phyloP scores from a whole-genome alignment of 2,329 filamentous ascomycete species.

The Remersonia thermophila region DNA sequence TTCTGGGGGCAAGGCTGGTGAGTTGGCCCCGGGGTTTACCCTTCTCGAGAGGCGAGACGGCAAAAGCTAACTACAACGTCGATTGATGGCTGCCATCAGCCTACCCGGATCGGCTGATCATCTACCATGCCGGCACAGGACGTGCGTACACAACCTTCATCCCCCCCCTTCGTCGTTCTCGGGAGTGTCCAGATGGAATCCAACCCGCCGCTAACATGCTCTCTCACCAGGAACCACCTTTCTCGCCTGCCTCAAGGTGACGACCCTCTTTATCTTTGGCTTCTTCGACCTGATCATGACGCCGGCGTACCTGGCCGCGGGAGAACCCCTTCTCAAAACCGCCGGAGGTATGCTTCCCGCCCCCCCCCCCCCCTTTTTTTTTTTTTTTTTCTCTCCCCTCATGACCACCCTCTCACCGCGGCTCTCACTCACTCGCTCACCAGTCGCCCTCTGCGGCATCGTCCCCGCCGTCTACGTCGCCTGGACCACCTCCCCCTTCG shows the following conservation, averaged over 20 bases:
- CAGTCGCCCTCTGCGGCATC: slow-evolving; percentile 47
- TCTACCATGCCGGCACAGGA: slow-evolving; percentile 64
- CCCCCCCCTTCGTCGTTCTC: not conserved
- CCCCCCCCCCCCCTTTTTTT: not conserved
- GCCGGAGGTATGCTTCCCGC: slow-evolving; percentile 25
- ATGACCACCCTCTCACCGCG: not conserved
- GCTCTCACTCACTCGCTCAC: not conserved
- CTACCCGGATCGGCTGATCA: slow-evolving; percentile 47
- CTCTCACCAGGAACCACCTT: slow-evolving; percentile 38
- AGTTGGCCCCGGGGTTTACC: no score
- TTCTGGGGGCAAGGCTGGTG: slow-evolving; percentile 6
- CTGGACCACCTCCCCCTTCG: slow-evolving; percentile 56
- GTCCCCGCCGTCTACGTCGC: slow-evolving; percentile 53
- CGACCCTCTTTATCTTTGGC: slow-evolving; percentile 55
- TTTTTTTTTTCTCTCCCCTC: slow-evolving; percentile 4
- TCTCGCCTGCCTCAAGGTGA: slow-evolving; percentile 58
- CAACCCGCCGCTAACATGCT: not conserved
- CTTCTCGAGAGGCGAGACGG: no score
- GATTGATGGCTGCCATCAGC: no score
- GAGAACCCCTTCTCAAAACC: slow-evolving; percentile 25
- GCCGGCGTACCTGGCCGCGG: slow-evolving; percentile 41
- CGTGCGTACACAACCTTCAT: slow-evolving; percentile 20
- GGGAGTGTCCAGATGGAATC: no score
- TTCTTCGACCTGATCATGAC: slow-evolving; percentile 54
- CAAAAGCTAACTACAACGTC: no score